Evolutionary conservation across 768 basidiomycete species (phyloP), one percentile per base, ranked within the genome.

Genomic region (Panus rudis): DNA sequence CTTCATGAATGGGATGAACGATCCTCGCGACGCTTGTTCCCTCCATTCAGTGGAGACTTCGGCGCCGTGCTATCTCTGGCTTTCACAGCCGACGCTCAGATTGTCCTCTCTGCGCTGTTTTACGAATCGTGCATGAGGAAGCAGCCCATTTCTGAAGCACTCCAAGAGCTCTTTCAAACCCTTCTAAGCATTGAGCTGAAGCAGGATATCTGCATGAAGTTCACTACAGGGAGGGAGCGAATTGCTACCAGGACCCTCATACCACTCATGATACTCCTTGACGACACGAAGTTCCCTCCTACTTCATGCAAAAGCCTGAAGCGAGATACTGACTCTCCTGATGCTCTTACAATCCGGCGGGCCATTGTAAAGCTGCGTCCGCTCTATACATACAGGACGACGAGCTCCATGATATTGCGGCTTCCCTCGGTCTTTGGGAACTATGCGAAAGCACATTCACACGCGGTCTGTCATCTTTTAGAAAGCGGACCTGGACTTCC

Each of bases 41-140:
- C 47, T 13, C 42, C 42, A 4, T 40, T 42, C 35, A 30, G 38
- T 4, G 38, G 27, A 22, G 46, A 51, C 39, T 31, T 39, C 25
- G 10, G 24, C 4, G 48, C 42, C 2, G 39, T 42, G 21, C 25
- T 55, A 45, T 32, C 37, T 27, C 42, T 53, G 5, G 52, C 52
- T 35, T 23, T 46, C 4, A 45, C 53, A 40, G 32, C 46, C 3
- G 47, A 46, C 31, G 39, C 42, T 17, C 46, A 46, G n/a, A 47
- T 41, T 3, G 21, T 52, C 6, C 44, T 55, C 8, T 52, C 51
- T 4, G 42, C 37, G 25, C 37, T 47, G 10, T 50, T 47, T 41
- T 55, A 55, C 34, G 45, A n/a, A n/a, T n/a, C n/a, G n/a, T n/a
- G 35, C 14, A 27, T 30, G 24, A 44, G 33, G 19, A 30, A 26